Percentiles rank a stretch among this genome's conserved stretches.
Evolutionary conservation across 176 grass and related monocot species (phyloP).

Genomic region (Raddia guianensis): DNA sequence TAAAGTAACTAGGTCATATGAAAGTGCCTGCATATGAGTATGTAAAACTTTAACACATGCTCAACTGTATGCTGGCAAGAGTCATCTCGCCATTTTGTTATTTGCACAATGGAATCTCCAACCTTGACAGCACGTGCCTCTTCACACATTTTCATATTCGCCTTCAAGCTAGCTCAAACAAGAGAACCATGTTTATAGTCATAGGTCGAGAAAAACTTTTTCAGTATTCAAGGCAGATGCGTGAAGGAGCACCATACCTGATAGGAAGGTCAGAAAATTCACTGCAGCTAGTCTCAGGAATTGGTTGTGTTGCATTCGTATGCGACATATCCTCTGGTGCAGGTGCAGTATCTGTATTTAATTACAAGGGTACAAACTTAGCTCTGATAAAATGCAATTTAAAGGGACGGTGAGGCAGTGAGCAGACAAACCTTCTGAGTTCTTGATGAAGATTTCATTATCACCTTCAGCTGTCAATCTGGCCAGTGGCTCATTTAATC

Average conservation of each 20-base stretch:
- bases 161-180: conserved; percentile 37
- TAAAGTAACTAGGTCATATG: conserved; percentile 20
- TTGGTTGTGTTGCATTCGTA: conserved; percentile 55
- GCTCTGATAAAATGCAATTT: conserved; percentile 21
- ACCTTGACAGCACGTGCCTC: conserved; percentile 41
- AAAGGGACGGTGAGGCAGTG: conserved; percentile 3
- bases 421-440: conserved; percentile 51
- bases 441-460: conserved; percentile 47
- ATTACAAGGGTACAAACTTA: conserved; percentile 33
- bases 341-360: conserved; percentile 44
- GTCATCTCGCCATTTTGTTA: conserved; percentile 69
- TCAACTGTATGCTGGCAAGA: conserved; percentile 67
- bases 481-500: conserved; percentile 51
- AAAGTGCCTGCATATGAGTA: conserved; percentile 4
- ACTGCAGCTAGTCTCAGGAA: conserved; percentile 45
- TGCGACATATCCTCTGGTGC: conserved; percentile 33
- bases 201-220: conserved; percentile 23
- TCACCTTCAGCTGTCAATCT: conserved; percentile 38
- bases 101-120: conserved; percentile 58
- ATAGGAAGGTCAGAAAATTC: conserved; percentile 52
- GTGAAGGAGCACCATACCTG: conserved; percentile 51
- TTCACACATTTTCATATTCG: conserved; percentile 44
- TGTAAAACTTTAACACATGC: conserved; percentile 38
- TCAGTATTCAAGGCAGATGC: conserved; percentile 31
- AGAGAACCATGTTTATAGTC: conserved; percentile 24